Base-by-base conservation (phyloP, 2,329 filamentous ascomycete genomes). In the Clonostachys sp. region DNA sequence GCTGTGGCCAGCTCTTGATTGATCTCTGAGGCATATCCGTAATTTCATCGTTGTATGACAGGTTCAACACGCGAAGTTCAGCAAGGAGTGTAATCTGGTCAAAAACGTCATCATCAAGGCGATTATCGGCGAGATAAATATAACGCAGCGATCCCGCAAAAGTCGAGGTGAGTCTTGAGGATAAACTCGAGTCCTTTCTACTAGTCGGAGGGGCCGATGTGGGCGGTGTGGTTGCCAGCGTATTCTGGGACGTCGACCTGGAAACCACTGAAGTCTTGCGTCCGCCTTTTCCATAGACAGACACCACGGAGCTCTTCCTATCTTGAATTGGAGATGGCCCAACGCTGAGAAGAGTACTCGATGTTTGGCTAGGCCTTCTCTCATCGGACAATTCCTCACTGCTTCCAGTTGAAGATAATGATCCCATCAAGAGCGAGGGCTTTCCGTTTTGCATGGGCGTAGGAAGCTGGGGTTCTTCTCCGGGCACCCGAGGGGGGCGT, bases 101-200 rank as follows among this genome's bases (percentile, higher is more conserved):
- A 61, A 97, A 97, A 0, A 96, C 87, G 57, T 97, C 92, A 57
- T 97, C 94, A 48, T 94, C 89, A 20, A 99, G 78, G 51, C 91
- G 83, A 62, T 99, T 99, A 62, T 99, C 94, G 8, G 94, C 94
- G 50, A 99, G 74, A 58, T 89, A 92, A 0, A 99, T 71, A 59
- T 95, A 87, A 45, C 86, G 80, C 51, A 99, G 71, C 6, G 91
- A 95, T 7, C 84, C 86, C 9, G 90, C 88, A 73, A 99, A 97
- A 0, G 94, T 99, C 53, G 86, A 89, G 16, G 84, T 81, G 48
- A 95, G 72, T 56, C 88, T 83, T 57, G 86, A 86, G 14, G 89
- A 91, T 48, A 95, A 74, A 42, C 85, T 89, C 0, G 94, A 97
- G 64, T 99, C 94, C 68, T 99, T 99, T 55, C 94, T 80, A 30